A percentile compares a stretch with the other conserved stretches of the same genome.
Conservation (phyloP, 1,284 basidiomycete species). For the Puccinia triticina region DNA sequence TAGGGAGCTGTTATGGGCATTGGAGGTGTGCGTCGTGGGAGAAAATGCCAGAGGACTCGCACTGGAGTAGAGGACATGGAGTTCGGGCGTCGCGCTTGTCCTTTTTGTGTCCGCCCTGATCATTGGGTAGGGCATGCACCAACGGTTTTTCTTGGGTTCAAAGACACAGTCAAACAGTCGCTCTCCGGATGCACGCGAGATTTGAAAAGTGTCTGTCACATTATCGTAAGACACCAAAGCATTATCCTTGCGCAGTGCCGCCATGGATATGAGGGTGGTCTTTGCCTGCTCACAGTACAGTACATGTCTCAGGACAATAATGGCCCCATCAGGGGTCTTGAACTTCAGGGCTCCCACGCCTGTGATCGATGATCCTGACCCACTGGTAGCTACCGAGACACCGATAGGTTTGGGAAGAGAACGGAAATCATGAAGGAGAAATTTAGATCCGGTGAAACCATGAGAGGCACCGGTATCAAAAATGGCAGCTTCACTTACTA, state of each 20-base stretch:
- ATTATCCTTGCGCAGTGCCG: background rate
- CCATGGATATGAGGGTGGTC: background rate
- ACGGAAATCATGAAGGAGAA: too few relatives aligned
- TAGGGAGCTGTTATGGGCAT: background rate
- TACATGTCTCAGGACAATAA: too few relatives aligned
- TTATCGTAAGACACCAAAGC: background rate
- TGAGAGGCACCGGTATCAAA: constrained; percentile 9
- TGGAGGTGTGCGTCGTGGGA: background rate
- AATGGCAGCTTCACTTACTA: background rate
- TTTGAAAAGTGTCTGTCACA: background rate
- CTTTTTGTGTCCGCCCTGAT: background rate
- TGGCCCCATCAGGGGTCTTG: background rate
- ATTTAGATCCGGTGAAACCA: too few relatives aligned
- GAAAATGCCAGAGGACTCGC: background rate
- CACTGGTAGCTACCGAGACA: background rate
- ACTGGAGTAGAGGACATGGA: background rate
- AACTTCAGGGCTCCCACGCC: background rate
- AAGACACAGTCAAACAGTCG: background rate
- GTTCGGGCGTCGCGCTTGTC: background rate
- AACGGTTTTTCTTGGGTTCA: background rate
- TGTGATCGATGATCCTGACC: background rate
- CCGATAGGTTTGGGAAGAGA: too few relatives aligned
- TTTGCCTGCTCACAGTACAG: background rate
- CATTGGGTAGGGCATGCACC: background rate
- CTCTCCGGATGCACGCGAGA: background rate